Evolutionary conservation across 1,139 yeast genomes (phyloP), one percentile per base, ranked within the genome.

Genomic region (Lodderomyces metapsilosis): DNA sequence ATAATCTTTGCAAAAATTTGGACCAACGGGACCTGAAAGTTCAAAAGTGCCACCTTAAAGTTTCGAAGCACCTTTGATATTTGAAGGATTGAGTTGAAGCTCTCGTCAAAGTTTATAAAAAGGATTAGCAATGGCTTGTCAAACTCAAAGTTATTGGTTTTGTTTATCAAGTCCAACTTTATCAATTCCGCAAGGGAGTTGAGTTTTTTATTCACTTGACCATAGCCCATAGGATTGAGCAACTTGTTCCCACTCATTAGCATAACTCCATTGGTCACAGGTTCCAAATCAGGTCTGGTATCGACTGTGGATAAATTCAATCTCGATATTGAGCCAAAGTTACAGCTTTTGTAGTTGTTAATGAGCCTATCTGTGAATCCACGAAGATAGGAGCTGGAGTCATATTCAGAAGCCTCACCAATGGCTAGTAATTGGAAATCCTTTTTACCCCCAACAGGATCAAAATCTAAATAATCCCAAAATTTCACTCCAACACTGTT

Each of bases 381-480:
- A 5, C 52, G 58, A 10, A 51, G 51, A 34, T 61, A 54, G 20
- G 54, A 54, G 11, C 34, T 30, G 12, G 43, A 38, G n/a, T 15
- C 32, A 28, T 6, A 28, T 28, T 15, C 32, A 4, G 32, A 48
- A 31, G 54, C 51, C 47, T 70, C 74, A 4, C 70, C 56, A 4
- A 84, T 54, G 46, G 82, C 53, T n/a, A 84, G 49, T 4, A 80
- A 61, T 43, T 76, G 78, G 45, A 82, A 76, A 48, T 75, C 66
- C 47, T 83, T 82, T 5, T 42, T 36, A 3, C 61, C 59, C 0
- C 72, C 72, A 6, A 74, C 53, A 0, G 91, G 88, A 40, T 74
- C 69, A 40, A 84, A 70, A 44, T 77, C 76, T 49, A 84, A 57
- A 45, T 72, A 60, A 41, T 71, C 74, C 88, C 88, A 82, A 46